Base-by-base conservation (phyloP, 805 yeast species). In the Zygoascus flipseniorum region DNA sequence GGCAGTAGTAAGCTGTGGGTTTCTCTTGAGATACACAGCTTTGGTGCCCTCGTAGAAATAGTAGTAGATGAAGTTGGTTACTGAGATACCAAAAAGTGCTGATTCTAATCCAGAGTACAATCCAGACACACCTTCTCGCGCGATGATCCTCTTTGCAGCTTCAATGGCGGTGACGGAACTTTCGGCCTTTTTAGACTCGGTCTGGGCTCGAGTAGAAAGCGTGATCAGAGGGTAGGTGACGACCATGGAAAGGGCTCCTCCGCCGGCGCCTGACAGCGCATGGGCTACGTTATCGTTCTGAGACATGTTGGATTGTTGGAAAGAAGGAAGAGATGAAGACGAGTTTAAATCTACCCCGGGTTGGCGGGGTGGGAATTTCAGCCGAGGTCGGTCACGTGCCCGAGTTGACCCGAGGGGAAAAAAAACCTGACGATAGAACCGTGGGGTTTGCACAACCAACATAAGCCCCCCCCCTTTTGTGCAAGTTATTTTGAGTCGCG, bases 221-320 rank as follows among this genome's bases (percentile, higher is more conserved):
- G 95, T 86, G 55, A 88, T 89, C 61, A 90, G 73, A 1, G 98
- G 98, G 65, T 90, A 90, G 0, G 97, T 90, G 42, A 89, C 82
- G 0, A 84, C 78, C 84, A 89, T 85, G 2, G 96, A 80, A 31
- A 88, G 76, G 20, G 92, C 89, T 13, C 97, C 97, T 28, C 96
- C 96, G 6, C 90, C 84, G 37, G 96, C 96, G 10, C 97, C 98
- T 5, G 96, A 86, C 10, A 90, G 69, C n/a, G 97, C 97, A 65
- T 90, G 97, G 13, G 93, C 89, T 39, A 86, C 71, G 49, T 69
- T 70, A 58, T 72, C 72, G 54, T 59, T 59, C 50, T 20, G 32
- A 20, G 62, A 55, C 65, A 62, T 65, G 31, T 3, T 31, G 28
- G n/a, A 31, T 42, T 42, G 44, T 42, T 42, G 26, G 20, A 42